Percentiles rank a stretch among this genome's conserved stretches.
Conservation (phyloP, 1,284 basidiomycete genomes). For the Filobasidium uniguttulatum region DNA sequence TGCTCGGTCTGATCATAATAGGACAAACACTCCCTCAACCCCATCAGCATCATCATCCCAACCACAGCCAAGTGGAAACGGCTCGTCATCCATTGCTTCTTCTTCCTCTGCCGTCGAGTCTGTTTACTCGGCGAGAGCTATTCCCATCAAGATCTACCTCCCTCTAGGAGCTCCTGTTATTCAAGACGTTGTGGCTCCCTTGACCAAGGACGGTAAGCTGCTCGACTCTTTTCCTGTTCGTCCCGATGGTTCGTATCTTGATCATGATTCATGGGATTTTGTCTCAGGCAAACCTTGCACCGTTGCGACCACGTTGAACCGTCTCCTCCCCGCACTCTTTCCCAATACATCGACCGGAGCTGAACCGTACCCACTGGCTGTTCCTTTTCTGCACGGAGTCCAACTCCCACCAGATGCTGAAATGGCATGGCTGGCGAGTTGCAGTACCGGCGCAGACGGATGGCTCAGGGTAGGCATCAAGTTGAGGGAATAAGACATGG, state of each 20-base stretch:
- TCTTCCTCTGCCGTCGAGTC: slow-evolving; percentile 33
- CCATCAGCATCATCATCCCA: slow-evolving; percentile 33
- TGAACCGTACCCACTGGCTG: slow-evolving; percentile 33
- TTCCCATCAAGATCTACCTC: slow-evolving; percentile 79
- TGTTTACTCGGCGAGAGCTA: slow-evolving; percentile 67
- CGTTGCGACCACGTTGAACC: slow-evolving; percentile 32
- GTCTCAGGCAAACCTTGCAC: slow-evolving; percentile 38
- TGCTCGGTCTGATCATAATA: slow-evolving; percentile 6
- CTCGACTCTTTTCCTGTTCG: no score
- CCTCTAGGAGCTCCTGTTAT: slow-evolving; percentile 73
- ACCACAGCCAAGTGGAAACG: slow-evolving; percentile 20
- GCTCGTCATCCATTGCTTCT: not conserved
- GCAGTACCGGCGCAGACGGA: slow-evolving; percentile 80
- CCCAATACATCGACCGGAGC: slow-evolving; percentile 21
- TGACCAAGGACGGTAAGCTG: slow-evolving; percentile 30
- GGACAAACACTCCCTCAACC: not conserved
- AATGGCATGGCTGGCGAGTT: slow-evolving; percentile 81
- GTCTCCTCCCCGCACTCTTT: slow-evolving; percentile 40
- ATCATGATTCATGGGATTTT: not conserved
- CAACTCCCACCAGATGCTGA: slow-evolving; percentile 70
- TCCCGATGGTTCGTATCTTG: not conserved
- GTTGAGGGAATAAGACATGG: slow-evolving; percentile 25
- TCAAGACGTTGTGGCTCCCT: slow-evolving; percentile 72
- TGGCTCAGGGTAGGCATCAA: slow-evolving; percentile 82
- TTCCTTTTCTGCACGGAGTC: slow-evolving; percentile 74